Evolutionary conservation across 345 rosid species (phyloP).

Genomic region (Murraya paniculata): DNA sequence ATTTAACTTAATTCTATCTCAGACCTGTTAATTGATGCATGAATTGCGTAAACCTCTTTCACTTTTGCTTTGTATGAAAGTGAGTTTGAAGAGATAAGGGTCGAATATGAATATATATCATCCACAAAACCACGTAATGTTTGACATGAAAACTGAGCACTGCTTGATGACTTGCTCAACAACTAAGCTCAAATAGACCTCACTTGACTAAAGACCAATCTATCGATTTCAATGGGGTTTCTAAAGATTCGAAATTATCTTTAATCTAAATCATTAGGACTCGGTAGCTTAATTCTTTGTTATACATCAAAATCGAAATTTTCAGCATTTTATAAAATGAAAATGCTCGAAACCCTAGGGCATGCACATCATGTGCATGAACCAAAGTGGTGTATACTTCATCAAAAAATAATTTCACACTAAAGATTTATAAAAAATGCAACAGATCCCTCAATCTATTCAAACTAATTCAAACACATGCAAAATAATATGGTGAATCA

Average conservation of each 20-base stretch:
- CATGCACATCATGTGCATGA: background rate
- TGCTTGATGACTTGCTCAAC: constrained; percentile 21
- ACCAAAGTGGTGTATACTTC: background rate
- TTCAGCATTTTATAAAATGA: background rate
- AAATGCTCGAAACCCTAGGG: background rate
- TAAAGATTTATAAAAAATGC: background rate
- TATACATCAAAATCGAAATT: background rate
- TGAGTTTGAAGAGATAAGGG: constrained; percentile 46
- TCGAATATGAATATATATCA: constrained; percentile 11
- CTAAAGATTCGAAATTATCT: constrained; percentile 22
- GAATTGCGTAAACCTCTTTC: background rate
- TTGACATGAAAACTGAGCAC: constrained; percentile 7
- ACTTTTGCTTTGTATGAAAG: background rate
- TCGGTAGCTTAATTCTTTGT: constrained; percentile 9
- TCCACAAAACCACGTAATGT: constrained; percentile 44
- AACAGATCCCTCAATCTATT: background rate
- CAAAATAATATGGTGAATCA: background rate
- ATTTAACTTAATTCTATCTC: background rate
- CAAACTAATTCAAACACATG: background rate
- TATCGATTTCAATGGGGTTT: constrained; percentile 4
- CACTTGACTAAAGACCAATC: constrained; percentile 5
- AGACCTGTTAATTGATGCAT: background rate
- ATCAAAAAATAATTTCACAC: background rate
- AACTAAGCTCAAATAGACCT: constrained; percentile 26
- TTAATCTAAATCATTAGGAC: background rate